Conservation (phyloP, 768 basidiomycete genomes). For the Clavulina sp. region DNA sequence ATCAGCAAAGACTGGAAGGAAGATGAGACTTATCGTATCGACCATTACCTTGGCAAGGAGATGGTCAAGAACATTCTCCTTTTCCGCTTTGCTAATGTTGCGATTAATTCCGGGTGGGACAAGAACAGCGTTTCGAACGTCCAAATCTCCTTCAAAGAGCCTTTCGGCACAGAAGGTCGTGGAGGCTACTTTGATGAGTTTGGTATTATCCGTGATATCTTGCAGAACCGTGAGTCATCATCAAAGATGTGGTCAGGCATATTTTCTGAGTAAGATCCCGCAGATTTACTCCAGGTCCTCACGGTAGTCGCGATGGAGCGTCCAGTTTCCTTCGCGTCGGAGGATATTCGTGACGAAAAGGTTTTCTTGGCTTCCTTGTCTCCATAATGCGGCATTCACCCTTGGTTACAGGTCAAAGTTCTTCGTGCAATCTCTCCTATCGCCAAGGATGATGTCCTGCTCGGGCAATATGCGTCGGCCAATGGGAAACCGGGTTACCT, state of each 20-base stretch:
- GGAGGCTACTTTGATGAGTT: conserved; percentile 99
- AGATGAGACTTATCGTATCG: conserved; percentile 97
- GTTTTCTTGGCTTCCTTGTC: conserved; percentile 21
- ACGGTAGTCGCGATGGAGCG: conserved; percentile 95
- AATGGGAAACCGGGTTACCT: conserved; percentile 98
- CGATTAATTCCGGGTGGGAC: conserved; percentile 81
- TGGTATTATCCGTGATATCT: conserved; percentile 92
- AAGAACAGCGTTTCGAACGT: conserved; percentile 92
- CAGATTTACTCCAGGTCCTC: conserved; percentile 89
- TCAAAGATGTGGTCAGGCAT: not conserved
- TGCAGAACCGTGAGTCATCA: conserved; percentile 80
- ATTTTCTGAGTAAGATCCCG: conserved; percentile 11
- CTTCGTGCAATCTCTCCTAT: conserved; percentile 81
- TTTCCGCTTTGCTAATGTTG: conserved; percentile 86
- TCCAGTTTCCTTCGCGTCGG: conserved; percentile 90
- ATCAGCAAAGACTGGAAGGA: conserved; percentile 85
- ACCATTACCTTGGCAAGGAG: conserved; percentile 99
- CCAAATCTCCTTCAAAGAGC: conserved; percentile 99
- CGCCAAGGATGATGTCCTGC: conserved; percentile 54
- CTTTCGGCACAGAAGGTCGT: conserved; percentile 97
- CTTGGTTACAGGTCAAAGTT: conserved; percentile 66
- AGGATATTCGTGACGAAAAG: conserved; percentile 99
- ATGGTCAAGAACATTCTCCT: conserved; percentile 99
- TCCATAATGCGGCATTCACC: not conserved
- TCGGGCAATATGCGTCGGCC: conserved; percentile 83